Percentiles rank a stretch among this genome's conserved stretches.
These are phyloP conservation scores for Xylaria sp. DNA, from an alignment of 2,329 filamentous ascomycete genomes.

Conservation along the genomic window DNA sequence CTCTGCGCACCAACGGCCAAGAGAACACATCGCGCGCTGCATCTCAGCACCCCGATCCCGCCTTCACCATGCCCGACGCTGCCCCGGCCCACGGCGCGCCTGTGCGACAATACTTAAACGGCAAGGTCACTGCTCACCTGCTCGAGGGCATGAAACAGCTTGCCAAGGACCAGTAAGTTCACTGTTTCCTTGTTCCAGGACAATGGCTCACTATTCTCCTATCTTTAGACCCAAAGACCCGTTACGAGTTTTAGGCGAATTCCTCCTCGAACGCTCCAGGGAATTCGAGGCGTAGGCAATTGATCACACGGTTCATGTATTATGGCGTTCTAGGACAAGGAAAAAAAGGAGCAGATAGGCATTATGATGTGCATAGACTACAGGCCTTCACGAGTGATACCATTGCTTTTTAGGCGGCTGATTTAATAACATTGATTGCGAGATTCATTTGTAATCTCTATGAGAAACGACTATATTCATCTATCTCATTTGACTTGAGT, in stretches of 20 bases:
- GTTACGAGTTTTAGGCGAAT: constrained; percentile 72
- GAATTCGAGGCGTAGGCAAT: constrained; percentile 58
- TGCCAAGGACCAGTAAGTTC: constrained; percentile 71
- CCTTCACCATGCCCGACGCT: constrained; percentile 62
- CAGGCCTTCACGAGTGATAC: constrained; percentile 36
- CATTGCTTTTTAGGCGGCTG: constrained; percentile 27
- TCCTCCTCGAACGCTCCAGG: constrained; percentile 69
- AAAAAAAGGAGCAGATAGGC: constrained; percentile 24
- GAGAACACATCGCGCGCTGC: constrained; percentile 59
- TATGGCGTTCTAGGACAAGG: constrained; percentile 34
- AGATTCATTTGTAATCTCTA: constrained; percentile 30
- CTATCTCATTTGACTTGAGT: constrained; percentile 34
- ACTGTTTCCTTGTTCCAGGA: background rate
- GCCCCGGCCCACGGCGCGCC: constrained; percentile 70
- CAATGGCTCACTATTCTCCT: constrained; percentile 6
- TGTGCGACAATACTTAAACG: constrained; percentile 73
- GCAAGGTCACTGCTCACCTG: constrained; percentile 69
- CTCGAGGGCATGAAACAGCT: constrained; percentile 78
- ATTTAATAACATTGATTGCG: constrained; percentile 23
- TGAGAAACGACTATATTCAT: constrained; percentile 25
- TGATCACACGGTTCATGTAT: constrained; percentile 22
- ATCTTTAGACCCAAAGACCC: constrained; percentile 67
- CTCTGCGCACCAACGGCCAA: constrained; percentile 45
- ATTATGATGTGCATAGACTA: constrained; percentile 19
- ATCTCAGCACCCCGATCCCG: constrained; percentile 61